phyloP scores from a whole-genome alignment of 768 basidiomycete species.

The Leccinum subgranulosum region DNA sequence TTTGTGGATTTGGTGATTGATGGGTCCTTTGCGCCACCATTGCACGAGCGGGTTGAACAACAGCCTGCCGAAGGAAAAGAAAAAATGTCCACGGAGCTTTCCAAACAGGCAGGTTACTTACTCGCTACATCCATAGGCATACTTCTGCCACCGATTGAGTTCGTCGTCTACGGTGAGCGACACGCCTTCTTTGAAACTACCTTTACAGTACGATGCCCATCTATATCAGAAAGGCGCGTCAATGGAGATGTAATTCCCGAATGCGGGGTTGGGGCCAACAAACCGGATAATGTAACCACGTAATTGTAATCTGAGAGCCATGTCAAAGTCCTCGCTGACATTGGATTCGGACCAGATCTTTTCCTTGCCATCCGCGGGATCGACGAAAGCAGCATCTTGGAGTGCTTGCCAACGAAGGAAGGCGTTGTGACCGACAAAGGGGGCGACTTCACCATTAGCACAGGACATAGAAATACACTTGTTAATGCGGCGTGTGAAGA shows the following conservation, averaged over 20 bases:
- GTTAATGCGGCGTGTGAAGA: conserved; percentile 87
- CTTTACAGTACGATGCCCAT: conserved; percentile 80
- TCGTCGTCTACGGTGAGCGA: conserved; percentile 88
- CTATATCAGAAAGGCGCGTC: conserved; percentile 20
- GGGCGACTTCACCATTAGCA: conserved; percentile 74
- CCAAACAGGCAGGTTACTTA: conserved; percentile 36
- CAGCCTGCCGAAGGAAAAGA: conserved; percentile 45
- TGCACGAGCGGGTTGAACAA: conserved; percentile 80
- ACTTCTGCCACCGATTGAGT: conserved; percentile 91
- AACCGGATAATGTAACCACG: conserved; percentile 69
- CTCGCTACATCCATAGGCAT: conserved; percentile 62
- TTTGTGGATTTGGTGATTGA: conserved; percentile 73
- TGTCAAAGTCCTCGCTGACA: conserved; percentile 70
- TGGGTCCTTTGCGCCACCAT: conserved; percentile 79
- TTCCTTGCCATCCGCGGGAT: conserved; percentile 53
- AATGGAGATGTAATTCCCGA: neutral
- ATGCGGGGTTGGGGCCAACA: conserved; percentile 1
- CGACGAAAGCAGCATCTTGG: conserved; percentile 79
- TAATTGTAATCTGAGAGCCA: conserved; percentile 57
- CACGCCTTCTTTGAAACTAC: conserved; percentile 90
- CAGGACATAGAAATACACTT: conserved; percentile 76
- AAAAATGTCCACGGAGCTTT: neutral
- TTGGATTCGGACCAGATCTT: conserved; percentile 68
- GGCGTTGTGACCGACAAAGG: conserved; percentile 86
- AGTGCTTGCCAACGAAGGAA: conserved; percentile 88